Percentiles rank a stretch among this genome's conserved stretches.
Conservation (phyloP, 345 rosid species). For the Diplotaxis tenuifolia region DNA sequence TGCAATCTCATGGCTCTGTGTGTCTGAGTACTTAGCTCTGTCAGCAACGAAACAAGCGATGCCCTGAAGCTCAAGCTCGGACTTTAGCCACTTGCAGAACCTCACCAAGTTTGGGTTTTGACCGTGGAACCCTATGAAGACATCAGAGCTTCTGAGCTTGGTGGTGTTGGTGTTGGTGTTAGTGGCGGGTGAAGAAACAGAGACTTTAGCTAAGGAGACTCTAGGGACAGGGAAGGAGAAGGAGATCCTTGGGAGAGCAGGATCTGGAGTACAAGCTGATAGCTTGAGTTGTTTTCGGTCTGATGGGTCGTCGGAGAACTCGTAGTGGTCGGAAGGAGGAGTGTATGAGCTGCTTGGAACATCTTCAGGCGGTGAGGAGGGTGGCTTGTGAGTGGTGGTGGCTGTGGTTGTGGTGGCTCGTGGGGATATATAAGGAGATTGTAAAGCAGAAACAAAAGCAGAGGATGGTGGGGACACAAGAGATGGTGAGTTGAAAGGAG, state of each 20-base stretch:
- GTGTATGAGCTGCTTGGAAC: slow-evolving; percentile 92
- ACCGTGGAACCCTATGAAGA: slow-evolving; percentile 82
- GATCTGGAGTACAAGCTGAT: slow-evolving; percentile 56
- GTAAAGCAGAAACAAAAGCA: slow-evolving; percentile 89
- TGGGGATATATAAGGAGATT: slow-evolving; percentile 93
- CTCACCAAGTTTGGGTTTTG: slow-evolving; percentile 75
- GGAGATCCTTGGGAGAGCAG: slow-evolving; percentile 68
- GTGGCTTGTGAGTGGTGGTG: slow-evolving; percentile 38
- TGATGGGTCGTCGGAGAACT: slow-evolving; percentile 66
- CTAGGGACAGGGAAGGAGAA: slow-evolving; percentile 91
- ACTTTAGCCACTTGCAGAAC: slow-evolving; percentile 91
- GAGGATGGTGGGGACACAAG: slow-evolving; percentile 89
- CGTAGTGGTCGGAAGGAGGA: slow-evolving; percentile 82
- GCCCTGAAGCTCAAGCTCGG: slow-evolving; percentile 92
- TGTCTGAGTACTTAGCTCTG: slow-evolving; percentile 70
- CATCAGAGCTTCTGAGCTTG: slow-evolving; percentile 89
- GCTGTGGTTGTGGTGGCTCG: slow-evolving; percentile 45
- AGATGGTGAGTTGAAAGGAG: slow-evolving; percentile 71
- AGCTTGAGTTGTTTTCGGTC: slow-evolving; percentile 59
- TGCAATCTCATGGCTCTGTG: slow-evolving; percentile 82
- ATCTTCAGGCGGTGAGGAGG: slow-evolving; percentile 69
- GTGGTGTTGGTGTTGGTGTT: slow-evolving; percentile 63
- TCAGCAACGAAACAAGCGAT: slow-evolving; percentile 92
- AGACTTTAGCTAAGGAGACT: slow-evolving; percentile 71
- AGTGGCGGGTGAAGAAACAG: slow-evolving; percentile 62